Conservation (phyloP, 768 basidiomycete genomes). For the Candolleomyces eurysporus region DNA sequence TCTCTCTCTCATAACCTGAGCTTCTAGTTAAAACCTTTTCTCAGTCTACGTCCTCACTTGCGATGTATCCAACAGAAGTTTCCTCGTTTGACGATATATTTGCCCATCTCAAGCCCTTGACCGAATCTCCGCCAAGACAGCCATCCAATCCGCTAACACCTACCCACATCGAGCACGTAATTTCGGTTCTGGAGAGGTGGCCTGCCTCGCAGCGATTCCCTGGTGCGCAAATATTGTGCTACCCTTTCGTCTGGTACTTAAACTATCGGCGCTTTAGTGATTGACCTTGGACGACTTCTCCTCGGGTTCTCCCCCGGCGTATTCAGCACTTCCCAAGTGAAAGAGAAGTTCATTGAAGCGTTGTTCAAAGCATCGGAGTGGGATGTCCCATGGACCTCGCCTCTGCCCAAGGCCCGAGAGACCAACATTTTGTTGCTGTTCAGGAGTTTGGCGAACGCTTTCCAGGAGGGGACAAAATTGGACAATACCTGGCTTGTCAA, state of each 20-base stretch:
- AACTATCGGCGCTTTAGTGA: slow-evolving; percentile 44
- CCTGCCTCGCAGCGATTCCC: slow-evolving; percentile 72
- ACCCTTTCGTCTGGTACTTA: background rate
- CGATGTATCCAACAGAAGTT: slow-evolving; percentile 67
- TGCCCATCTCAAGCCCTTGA: slow-evolving; percentile 50
- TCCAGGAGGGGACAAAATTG: slow-evolving; percentile 52
- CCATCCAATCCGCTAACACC: slow-evolving; percentile 35
- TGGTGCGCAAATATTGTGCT: slow-evolving; percentile 34
- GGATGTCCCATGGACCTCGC: slow-evolving; percentile 49
- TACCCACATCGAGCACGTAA: slow-evolving; percentile 60
- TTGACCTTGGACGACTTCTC: slow-evolving; percentile 82
- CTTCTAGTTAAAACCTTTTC: background rate
- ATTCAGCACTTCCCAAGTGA: slow-evolving; percentile 41
- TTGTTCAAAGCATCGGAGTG: slow-evolving; percentile 72
- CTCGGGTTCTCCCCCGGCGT: slow-evolving; percentile 59
- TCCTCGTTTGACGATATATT: slow-evolving; percentile 61
- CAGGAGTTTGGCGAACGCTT: slow-evolving; percentile 76
- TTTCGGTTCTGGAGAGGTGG: slow-evolving; percentile 71
- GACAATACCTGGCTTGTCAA: slow-evolving; percentile 51
- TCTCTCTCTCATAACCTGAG: background rate
- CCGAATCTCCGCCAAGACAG: slow-evolving; percentile 32
- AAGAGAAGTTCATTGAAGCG: slow-evolving; percentile 53
- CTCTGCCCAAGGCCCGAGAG: slow-evolving; percentile 70
- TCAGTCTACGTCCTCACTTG: slow-evolving; percentile 69
- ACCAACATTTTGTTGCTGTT: slow-evolving; percentile 82